phyloP scores from a whole-genome alignment of 1,284 basidiomycete genomes.

The Tausonia pullulans region DNA sequence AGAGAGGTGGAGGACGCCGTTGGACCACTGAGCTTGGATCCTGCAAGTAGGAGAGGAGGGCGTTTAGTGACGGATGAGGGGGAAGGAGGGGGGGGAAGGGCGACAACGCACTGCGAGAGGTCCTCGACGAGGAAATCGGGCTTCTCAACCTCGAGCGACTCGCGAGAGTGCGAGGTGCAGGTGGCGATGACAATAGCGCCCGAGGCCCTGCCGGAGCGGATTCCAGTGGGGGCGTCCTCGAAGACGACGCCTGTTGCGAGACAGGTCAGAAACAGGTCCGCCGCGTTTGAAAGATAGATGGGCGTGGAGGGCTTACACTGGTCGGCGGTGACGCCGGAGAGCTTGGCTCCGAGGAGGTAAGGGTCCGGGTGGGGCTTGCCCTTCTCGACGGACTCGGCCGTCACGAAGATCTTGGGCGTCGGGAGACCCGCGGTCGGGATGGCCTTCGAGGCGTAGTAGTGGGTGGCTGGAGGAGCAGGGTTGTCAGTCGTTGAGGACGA shows the following conservation, averaged over 20 bases:
- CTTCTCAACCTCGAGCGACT: slow-evolving; percentile 34
- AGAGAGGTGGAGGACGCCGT: slow-evolving; percentile 28
- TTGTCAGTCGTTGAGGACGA: not conserved
- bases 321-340: slow-evolving; percentile 32
- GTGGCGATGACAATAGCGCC: slow-evolving; percentile 37
- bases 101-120: slow-evolving; percentile 24
- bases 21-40: slow-evolving; percentile 32
- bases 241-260: slow-evolving; percentile 27
- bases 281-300: not conserved
- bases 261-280: not conserved
- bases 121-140: slow-evolving; percentile 38
- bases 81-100: not conserved
- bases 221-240: slow-evolving; percentile 40
- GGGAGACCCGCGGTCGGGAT: slow-evolving; percentile 34
- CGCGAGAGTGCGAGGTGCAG: slow-evolving; percentile 36
- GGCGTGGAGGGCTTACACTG: slow-evolving; percentile 21
- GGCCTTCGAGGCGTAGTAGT: slow-evolving; percentile 35
- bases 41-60: not conserved
- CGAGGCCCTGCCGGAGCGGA: slow-evolving; percentile 36
- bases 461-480: slow-evolving; percentile 23
- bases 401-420: slow-evolving; percentile 36
- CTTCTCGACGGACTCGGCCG: slow-evolving; percentile 37
- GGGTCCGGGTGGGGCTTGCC: slow-evolving; percentile 41
- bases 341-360: slow-evolving; percentile 37
- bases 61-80: not conserved